Evolutionary conservation across 345 rosid genomes (phyloP).

Genomic region (Laguncularia racemosa): DNA sequence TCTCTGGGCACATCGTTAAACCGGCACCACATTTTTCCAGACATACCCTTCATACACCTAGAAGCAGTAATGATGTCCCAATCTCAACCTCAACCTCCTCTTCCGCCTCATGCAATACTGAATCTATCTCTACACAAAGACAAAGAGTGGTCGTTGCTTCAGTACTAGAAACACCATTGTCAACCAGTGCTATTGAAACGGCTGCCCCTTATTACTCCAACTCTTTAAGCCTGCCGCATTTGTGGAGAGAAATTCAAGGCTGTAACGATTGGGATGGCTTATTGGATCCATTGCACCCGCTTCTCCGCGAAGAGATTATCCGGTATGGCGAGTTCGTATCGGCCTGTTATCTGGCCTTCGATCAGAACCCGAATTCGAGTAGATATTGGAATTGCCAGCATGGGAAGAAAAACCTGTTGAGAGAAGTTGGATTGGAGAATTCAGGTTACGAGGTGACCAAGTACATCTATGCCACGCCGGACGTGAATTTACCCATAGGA

Average conservation of each 20-base stretch:
- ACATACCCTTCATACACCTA: too few relatives aligned
- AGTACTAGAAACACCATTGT: too few relatives aligned
- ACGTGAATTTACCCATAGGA: conserved; percentile 43
- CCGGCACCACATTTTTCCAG: too few relatives aligned
- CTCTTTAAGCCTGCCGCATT: conserved; percentile 14
- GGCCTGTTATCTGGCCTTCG: conserved; percentile 74
- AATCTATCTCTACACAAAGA: too few relatives aligned
- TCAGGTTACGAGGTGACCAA: conserved; percentile 70
- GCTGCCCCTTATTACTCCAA: too few relatives aligned
- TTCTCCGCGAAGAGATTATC: conserved; percentile 65
- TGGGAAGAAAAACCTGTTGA: conserved; percentile 47
- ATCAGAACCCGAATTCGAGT: conserved; percentile 54
- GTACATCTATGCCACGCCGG: conserved; percentile 84
- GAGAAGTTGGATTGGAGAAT: conserved; percentile 40
- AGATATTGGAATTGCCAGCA: conserved; percentile 74
- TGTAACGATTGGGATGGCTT: conserved; percentile 73
- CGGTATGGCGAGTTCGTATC: conserved; percentile 65
- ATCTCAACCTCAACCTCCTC: too few relatives aligned
- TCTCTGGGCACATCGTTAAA: too few relatives aligned
- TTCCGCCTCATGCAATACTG: too few relatives aligned
- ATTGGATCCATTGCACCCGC: conserved; percentile 68
- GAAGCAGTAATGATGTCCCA: too few relatives aligned
- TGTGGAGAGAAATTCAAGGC: conserved; percentile 80
- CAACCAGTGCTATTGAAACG: too few relatives aligned
- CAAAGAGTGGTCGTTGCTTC: too few relatives aligned